These are phyloP conservation scores for Leccinum broughii DNA, from an alignment of 768 basidiomycete species.

Conservation along the genomic window DNA sequence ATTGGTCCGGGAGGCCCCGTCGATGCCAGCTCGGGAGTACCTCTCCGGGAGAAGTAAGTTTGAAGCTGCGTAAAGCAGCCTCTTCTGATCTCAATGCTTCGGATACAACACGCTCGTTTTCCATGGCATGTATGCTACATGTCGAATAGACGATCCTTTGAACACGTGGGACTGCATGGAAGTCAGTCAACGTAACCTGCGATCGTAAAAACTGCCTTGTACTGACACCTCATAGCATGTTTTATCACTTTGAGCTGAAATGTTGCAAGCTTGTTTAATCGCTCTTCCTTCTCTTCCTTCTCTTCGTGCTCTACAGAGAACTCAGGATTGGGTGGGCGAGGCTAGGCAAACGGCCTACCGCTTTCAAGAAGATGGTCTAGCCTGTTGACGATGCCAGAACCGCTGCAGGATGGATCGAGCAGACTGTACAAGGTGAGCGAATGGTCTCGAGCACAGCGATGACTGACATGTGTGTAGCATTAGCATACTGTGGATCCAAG, in stretches of 20 bases:
- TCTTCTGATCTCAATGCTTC: constrained; percentile 72
- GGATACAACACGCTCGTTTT: constrained; percentile 91
- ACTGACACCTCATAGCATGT: constrained; percentile 91
- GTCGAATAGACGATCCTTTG: constrained; percentile 93
- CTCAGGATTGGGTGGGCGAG: constrained; percentile 5
- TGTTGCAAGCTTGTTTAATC: constrained; percentile 77
- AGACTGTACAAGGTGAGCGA: constrained; percentile 48
- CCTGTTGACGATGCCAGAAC: constrained; percentile 89
- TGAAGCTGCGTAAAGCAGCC: constrained; percentile 59
- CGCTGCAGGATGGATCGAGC: constrained; percentile 95
- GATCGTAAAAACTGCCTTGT: constrained; percentile 24
- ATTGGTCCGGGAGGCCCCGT: constrained; percentile 69
- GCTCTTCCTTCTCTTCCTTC: constrained; percentile 57
- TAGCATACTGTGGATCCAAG: constrained; percentile 54
- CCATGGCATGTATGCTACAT: constrained; percentile 88
- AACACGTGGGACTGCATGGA: constrained; percentile 65
- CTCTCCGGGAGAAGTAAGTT: constrained; percentile 60
- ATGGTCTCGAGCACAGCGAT: constrained; percentile 1
- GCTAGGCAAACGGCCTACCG: constrained; percentile 44
- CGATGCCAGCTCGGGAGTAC: constrained; percentile 84
- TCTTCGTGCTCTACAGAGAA: constrained; percentile 52
- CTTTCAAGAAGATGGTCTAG: constrained; percentile 79
- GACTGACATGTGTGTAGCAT: constrained; percentile 85
- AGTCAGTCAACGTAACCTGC: constrained; percentile 10
- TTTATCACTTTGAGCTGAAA: constrained; percentile 92